Evolutionary conservation across 805 yeast species (phyloP), one percentile per base, ranked within the genome.

Genomic region (Saccharomycopsis sp.): DNA sequence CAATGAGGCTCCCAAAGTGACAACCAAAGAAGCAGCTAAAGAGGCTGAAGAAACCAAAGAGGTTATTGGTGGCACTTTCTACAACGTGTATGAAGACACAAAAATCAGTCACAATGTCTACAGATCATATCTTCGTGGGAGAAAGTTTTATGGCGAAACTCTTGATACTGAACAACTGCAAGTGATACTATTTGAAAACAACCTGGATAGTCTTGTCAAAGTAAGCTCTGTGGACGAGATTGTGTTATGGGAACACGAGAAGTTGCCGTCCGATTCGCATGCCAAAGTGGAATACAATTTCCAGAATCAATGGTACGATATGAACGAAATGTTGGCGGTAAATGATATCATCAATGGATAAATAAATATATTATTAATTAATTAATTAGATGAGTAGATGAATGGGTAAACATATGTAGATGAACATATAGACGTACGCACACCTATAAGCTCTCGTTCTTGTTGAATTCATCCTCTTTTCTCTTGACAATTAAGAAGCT

Each of bases 11-110:
- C 19, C 63, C 14, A 35, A 44, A 3, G 12, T 12, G 22, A 58
- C 55, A 2, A 73, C 74, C 52, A 72, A 72, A 38, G 71, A 58
- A 51, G 69, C 72, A 20, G 68, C 62, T 38, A 73, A 62, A 3
- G 62, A 59, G n/a, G 52, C 7, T 3, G 29, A 49, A 49, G 34
- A 52, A 29, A 29, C 38, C 12, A 12, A 29, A 12, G 22, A 44
- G 22, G 49, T 44, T 5, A 44, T 17, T 44, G 49, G 49, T 12
- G 49, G 12, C 22, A 44, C 49, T 9, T 60, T 60, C 53, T 54
- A 47, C 42, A 17, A 49, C 8, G 52, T 60, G 8, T 57, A 60
- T 44, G 44, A 51, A 22, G 56, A 55, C 35, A 7, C 20, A 12
- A 49, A 56, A 29, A 20, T 51, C 25, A 9, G 9, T 15, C 5